Conservation (phyloP, 208 protist genomes). For the Tritrichomonas foetus region DNA sequence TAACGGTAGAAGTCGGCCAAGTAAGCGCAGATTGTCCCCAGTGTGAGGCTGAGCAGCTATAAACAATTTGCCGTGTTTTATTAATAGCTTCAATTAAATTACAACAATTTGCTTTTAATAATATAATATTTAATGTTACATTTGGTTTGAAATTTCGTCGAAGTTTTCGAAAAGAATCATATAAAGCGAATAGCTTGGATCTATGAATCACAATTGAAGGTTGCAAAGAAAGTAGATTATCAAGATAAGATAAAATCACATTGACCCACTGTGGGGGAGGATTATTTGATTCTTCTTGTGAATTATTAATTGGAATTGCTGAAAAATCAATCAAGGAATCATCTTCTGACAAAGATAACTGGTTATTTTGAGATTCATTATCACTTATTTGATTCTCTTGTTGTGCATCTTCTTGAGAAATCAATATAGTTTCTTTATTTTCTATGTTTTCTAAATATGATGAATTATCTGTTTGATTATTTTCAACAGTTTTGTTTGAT, state of each 20-base stretch:
- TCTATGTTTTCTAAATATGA: no score
- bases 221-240: background rate
- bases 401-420: no score
- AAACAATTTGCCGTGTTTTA: background rate
- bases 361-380: no score
- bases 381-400: no score
- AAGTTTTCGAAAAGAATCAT: background rate
- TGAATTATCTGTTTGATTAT: no score
- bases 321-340: no score
- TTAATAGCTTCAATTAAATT: background rate
- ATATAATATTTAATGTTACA: no score
- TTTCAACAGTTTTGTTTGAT: no score
- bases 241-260: background rate
- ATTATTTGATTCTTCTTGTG: background rate
- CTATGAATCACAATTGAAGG: background rate
- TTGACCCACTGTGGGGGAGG: background rate
- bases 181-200: background rate
- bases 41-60: background rate
- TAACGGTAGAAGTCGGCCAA: background rate
- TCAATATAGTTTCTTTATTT: no score
- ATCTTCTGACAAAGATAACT: no score
- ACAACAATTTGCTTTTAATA: background rate
- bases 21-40: background rate
- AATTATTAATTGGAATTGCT: no score
- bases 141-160: background rate